Conservation (phyloP, 768 basidiomycete species). For the Mycena amicta region DNA sequence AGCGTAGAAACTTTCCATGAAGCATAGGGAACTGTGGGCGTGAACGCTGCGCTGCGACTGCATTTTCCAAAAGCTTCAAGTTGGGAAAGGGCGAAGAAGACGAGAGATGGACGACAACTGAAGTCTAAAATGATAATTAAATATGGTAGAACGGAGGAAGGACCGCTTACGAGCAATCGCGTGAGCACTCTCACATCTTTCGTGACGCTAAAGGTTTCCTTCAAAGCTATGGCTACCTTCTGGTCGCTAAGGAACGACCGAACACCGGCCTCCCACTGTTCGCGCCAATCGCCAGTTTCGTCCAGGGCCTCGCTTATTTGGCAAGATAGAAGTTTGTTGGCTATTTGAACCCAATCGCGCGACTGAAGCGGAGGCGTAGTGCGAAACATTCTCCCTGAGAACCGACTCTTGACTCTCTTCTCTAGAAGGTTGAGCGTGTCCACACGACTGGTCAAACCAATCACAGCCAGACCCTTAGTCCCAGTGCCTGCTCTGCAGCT, state of each 20-base stretch:
- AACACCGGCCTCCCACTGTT: constrained; percentile 59
- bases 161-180: constrained; percentile 59
- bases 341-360: constrained; percentile 52
- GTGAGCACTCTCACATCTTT: constrained; percentile 61
- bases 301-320: constrained; percentile 28
- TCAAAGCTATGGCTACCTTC: constrained; percentile 46
- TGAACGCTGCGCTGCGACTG: constrained; percentile 54
- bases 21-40: constrained; percentile 57
- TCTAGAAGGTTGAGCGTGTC: constrained; percentile 90
- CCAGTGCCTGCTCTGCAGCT: constrained; percentile 65
- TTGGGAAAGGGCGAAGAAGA: constrained; percentile 58
- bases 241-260: constrained; percentile 57
- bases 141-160: background rate
- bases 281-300: constrained; percentile 56
- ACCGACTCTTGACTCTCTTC: constrained; percentile 96
- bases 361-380: constrained; percentile 62
- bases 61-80: constrained; percentile 41
- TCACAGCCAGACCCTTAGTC: constrained; percentile 74
- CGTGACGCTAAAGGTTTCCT: constrained; percentile 62
- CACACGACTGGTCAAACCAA: constrained; percentile 85
- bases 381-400: constrained; percentile 88
- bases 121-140: constrained; percentile 37
- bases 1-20: constrained; percentile 44
- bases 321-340: constrained; percentile 47
- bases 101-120: constrained; percentile 47